A percentile compares a stretch with the other conserved stretches of the same genome.
Evolutionary conservation across 2,329 filamentous ascomycete genomes (phyloP).

Genomic region (Xylaria sp.): DNA sequence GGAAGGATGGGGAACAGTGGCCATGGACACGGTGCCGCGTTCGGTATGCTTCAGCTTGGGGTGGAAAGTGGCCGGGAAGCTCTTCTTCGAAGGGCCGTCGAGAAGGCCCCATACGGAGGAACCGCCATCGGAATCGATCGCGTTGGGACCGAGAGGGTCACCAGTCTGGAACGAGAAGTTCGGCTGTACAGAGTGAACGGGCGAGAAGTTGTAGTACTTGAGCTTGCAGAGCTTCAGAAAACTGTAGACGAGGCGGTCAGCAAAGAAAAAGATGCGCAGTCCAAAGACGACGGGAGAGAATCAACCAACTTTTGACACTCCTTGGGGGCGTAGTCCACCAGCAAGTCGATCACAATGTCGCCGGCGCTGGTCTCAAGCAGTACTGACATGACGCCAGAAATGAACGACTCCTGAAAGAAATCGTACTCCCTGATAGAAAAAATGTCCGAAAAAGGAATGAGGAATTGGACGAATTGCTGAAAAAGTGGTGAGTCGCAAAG

Average conservation of each 20-base stretch:
- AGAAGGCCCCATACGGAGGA: conserved; percentile 87
- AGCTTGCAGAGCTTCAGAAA: conserved; percentile 98
- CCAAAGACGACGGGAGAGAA: not conserved
- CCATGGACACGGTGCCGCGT: conserved; percentile 93
- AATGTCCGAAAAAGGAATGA: not conserved
- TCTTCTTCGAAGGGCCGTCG: conserved; percentile 63
- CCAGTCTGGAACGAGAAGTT: conserved; percentile 95
- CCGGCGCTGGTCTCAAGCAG: conserved; percentile 87
- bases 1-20: conserved; percentile 69
- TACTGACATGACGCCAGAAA: conserved; percentile 65
- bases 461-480: not conserved
- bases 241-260: conserved; percentile 58
- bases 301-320: conserved; percentile 85
- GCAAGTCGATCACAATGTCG: conserved; percentile 90
- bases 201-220: conserved; percentile 98
- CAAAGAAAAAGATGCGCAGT: conserved; percentile 17
- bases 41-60: conserved; percentile 84
- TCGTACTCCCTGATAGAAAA: not conserved
- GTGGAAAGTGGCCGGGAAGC: conserved; percentile 78
- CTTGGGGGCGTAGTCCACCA: conserved; percentile 82
- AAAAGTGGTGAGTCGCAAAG: not conserved
- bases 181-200: conserved; percentile 86
- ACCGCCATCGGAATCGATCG: conserved; percentile 82
- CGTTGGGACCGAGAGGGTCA: conserved; percentile 83
- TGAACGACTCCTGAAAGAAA: not conserved